Conservation (phyloP, 2,329 filamentous ascomycete species). For the Alternaria sp. region DNA sequence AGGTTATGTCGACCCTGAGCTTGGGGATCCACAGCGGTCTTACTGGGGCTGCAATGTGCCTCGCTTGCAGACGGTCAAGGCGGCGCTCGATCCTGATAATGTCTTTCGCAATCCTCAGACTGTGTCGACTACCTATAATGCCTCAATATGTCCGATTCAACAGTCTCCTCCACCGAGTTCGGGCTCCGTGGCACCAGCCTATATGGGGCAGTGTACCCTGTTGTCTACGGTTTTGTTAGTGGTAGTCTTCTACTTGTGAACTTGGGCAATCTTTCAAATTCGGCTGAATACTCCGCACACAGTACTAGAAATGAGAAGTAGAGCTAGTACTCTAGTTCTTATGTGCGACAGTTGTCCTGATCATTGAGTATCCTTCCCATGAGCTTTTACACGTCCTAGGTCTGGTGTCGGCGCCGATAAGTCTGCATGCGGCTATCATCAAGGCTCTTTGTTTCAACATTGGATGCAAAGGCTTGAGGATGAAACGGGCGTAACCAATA, state of each 20-base stretch:
- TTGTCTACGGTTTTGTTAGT: too few species aligned
- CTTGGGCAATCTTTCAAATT: not conserved
- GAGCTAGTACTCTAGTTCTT: not conserved
- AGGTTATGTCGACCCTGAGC: conserved; percentile 3
- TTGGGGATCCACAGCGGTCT: not conserved
- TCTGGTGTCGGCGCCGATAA: not conserved
- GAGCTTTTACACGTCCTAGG: not conserved
- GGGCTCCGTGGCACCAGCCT: too few species aligned
- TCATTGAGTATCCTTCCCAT: not conserved
- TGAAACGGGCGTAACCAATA: not conserved
- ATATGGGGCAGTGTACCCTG: too few species aligned
- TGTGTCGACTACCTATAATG: not conserved
- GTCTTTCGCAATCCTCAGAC: conserved; percentile 3
- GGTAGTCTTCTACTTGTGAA: too few species aligned
- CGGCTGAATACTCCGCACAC: not conserved
- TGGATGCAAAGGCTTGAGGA: not conserved
- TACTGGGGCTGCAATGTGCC: conserved; percentile 4
- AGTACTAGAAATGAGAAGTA: not conserved
- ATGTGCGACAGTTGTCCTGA: not conserved
- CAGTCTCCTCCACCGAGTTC: not conserved
- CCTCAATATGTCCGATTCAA: not conserved
- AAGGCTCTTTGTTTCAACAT: not conserved
- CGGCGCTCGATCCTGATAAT: conserved; percentile 1
- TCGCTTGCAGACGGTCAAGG: not conserved
- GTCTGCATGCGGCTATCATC: not conserved